Conservation (phyloP, 306 rosid genomes). For the Astragalus membranaceus region DNA sequence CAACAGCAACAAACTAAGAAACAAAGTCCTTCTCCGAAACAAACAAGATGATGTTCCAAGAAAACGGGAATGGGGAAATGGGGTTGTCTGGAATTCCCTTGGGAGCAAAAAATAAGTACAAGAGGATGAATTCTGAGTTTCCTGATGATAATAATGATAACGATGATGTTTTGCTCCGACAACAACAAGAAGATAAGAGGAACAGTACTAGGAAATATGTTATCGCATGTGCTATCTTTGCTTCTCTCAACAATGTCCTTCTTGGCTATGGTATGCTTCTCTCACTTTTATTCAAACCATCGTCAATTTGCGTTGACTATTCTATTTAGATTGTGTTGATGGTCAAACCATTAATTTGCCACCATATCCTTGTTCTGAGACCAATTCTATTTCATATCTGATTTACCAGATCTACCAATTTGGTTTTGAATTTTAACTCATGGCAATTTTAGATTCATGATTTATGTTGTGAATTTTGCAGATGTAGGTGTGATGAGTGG, state of each 20-base stretch:
- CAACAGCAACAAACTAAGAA: not conserved
- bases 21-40: not conserved
- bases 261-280: constrained; percentile 79
- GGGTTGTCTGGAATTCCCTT: constrained; percentile 59
- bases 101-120: constrained; percentile 73
- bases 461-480: constrained; percentile 34
- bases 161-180: constrained; percentile 45
- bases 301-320: not conserved
- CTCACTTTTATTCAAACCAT: constrained; percentile 1
- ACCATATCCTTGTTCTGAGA: too few species aligned
- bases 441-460: not conserved
- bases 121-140: constrained; percentile 61
- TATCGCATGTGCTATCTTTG: constrained; percentile 79
- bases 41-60: constrained; percentile 53
- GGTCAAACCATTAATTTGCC: too few species aligned
- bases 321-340: not conserved
- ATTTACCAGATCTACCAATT: not conserved
- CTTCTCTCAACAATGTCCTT: constrained; percentile 91
- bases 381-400: not conserved
- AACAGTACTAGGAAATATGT: constrained; percentile 61
- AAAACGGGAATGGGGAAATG: constrained; percentile 57
- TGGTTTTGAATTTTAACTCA: not conserved
- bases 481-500: constrained; percentile 99
- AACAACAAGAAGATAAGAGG: constrained; percentile 29
- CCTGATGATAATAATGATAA: constrained; percentile 21